These are phyloP conservation scores for Datura wrightii DNA, from an alignment of 257 asterid species.

Conservation along the genomic window DNA sequence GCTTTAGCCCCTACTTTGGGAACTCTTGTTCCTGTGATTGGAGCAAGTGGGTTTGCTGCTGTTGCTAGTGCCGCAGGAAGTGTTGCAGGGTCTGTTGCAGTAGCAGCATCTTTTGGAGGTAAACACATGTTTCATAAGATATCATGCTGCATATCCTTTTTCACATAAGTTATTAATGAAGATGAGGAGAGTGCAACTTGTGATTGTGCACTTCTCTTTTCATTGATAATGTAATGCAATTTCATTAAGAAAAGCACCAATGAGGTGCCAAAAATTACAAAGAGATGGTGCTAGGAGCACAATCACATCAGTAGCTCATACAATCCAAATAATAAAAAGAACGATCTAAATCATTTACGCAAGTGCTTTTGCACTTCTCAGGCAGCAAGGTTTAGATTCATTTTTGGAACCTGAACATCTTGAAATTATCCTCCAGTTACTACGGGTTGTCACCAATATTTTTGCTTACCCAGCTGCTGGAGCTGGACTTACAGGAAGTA, in stretches of 20 bases:
- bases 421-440: constrained; percentile 10
- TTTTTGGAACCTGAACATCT: constrained; percentile 21
- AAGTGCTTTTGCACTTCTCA: constrained; percentile 24
- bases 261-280: not conserved
- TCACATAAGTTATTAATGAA: constrained; percentile 16
- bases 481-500: constrained; percentile 95
- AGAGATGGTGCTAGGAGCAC: not conserved
- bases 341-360: constrained; percentile 10
- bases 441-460: constrained; percentile 25
- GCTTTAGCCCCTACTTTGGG: constrained; percentile 96
- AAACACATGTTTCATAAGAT: constrained; percentile 32
- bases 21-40: constrained; percentile 82
- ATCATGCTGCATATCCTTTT: constrained; percentile 18
- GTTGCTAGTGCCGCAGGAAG: constrained; percentile 96
- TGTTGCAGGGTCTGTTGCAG: constrained; percentile 97
- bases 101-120: constrained; percentile 99
- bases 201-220: not conserved
- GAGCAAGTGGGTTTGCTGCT: constrained; percentile 95
- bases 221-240: not conserved
- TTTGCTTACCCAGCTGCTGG: constrained; percentile 78
- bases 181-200: not conserved
- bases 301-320: constrained; percentile 9
- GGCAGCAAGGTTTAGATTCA: not conserved
- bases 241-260: not conserved
- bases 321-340: not conserved